Evolutionary conservation across 2,329 filamentous ascomycete species (phyloP).

Genomic region (Fusarium camptoceras): DNA sequence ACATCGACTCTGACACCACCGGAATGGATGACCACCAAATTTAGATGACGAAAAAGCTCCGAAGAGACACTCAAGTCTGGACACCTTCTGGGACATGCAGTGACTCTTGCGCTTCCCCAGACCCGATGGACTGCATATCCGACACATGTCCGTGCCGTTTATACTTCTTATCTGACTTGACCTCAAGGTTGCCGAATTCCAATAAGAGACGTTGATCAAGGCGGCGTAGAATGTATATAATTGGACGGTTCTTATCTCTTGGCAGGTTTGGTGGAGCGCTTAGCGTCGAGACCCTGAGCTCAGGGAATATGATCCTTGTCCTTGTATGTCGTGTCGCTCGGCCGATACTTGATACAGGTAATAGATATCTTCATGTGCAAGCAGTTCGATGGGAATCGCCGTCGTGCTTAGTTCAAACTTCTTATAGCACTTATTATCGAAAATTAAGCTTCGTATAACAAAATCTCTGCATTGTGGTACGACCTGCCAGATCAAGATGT

Average conservation of each 20-base stretch:
- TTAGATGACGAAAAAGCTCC: slow-evolving; percentile 8
- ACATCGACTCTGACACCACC: slow-evolving; percentile 6
- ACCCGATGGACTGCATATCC: slow-evolving; percentile 32
- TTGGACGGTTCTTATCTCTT: slow-evolving; percentile 50
- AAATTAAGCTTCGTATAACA: neutral
- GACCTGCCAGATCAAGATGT: neutral
- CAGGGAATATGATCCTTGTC: slow-evolving; percentile 26
- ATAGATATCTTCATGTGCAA: neutral
- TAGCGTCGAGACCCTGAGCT: slow-evolving; percentile 32
- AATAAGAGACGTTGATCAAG: slow-evolving; percentile 28
- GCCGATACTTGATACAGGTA: slow-evolving; percentile 19
- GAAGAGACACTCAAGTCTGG: slow-evolving; percentile 5
- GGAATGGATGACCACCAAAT: neutral
- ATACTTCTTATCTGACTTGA: slow-evolving; percentile 38
- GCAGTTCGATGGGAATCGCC: neutral
- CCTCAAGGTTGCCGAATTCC: slow-evolving; percentile 19
- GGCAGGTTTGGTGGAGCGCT: slow-evolving; percentile 38
- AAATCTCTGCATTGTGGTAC: neutral
- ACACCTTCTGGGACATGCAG: slow-evolving; percentile 13
- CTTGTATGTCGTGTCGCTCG: slow-evolving; percentile 22
- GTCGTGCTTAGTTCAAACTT: neutral
- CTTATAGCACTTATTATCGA: neutral
- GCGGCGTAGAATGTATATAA: slow-evolving; percentile 36
- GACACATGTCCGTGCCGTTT: slow-evolving; percentile 19
- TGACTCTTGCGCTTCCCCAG: slow-evolving; percentile 39